Evolutionary conservation across 1,284 basidiomycete genomes (phyloP), one percentile per base, ranked within the genome.

Genomic region (Cerioporus squamosus): DNA sequence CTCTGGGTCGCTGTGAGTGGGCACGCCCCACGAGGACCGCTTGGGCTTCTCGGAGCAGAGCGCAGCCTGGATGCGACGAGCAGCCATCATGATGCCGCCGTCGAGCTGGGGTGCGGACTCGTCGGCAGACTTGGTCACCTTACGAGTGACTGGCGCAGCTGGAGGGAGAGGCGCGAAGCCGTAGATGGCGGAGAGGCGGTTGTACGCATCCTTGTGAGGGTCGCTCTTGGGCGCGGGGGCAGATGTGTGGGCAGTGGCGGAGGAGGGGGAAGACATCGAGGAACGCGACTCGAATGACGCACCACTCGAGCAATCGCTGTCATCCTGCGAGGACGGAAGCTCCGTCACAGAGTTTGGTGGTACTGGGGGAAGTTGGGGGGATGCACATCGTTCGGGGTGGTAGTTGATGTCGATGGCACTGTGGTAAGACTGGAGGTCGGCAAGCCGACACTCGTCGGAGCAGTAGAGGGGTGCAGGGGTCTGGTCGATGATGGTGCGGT

Each of bases 381-480:
- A 77, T 4, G 68, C 68, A 50, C 74, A 69, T 2, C 74, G 76
- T 46, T 78, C 73, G 24, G 81, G 78, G 61, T 80, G 70, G 72
- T 77, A 84, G 64, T 82, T 72, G 70, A 80, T 73, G 46, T 78
- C 75, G 44, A 80, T 69, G 59, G 71, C 74, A 50, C 75, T 75
- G 40, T 76, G 71, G 44, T 66, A 68, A 64, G 73, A 74, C 67
- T 78, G 75, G 64, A 84, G 69, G 71, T 91, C 89, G 44, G 75
- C 74, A 42, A 86, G 72, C 60, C 82, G 79, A 72, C 90, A 93
- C 68, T 86, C 81, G 62, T 90, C 87, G 2, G 89, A 91, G 75
- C 90, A 93, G 75, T 92, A 93, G 61, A 92, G 81, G 22, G 90
- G 88, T 2, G 83, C 83, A 12, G 87, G 90, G 1, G 80, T 79